These are phyloP conservation scores for Hypoxylon sp. DNA, from an alignment of 2,329 filamentous ascomycete genomes.

Conservation along the genomic window DNA sequence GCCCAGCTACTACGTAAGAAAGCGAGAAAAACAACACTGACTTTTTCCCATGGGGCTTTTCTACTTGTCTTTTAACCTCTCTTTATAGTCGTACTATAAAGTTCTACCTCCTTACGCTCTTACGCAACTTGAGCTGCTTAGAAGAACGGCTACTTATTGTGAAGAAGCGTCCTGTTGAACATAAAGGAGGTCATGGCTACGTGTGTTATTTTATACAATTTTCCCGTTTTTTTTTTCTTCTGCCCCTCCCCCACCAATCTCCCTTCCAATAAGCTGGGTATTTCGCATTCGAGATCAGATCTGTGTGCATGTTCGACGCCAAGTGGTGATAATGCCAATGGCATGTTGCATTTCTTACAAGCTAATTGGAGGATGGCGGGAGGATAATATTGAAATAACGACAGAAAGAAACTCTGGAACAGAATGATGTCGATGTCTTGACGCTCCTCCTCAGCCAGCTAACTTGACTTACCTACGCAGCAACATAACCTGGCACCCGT, in stretches of 20 bases:
- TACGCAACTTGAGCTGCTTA: background rate
- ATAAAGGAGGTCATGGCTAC: conserved; percentile 45
- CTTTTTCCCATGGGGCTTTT: conserved; percentile 5
- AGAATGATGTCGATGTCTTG: conserved; percentile 1
- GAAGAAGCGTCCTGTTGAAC: background rate
- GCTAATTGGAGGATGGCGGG: background rate
- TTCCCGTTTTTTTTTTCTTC: conserved; percentile 3
- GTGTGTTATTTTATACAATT: conserved; percentile 36
- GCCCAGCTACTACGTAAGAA: background rate
- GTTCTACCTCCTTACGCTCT: background rate
- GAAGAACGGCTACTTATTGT: background rate
- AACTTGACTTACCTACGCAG: conserved; percentile 53
- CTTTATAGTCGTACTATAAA: background rate
- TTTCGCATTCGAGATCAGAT: background rate
- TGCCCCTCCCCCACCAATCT: conserved; percentile 43
- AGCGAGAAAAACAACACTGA: background rate
- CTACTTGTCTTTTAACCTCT: background rate
- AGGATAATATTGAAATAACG: background rate
- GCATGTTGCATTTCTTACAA: background rate
- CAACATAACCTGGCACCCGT: conserved; percentile 91
- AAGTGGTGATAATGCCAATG: background rate
- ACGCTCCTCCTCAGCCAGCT: conserved; percentile 2
- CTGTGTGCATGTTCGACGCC: background rate
- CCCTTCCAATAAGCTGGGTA: background rate
- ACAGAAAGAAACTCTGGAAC: background rate